Percentiles rank a stretch among this genome's conserved stretches.
These are phyloP conservation scores for Colletotrichum theobromicola DNA, from an alignment of 2,329 filamentous ascomycete species.

Conservation along the genomic window DNA sequence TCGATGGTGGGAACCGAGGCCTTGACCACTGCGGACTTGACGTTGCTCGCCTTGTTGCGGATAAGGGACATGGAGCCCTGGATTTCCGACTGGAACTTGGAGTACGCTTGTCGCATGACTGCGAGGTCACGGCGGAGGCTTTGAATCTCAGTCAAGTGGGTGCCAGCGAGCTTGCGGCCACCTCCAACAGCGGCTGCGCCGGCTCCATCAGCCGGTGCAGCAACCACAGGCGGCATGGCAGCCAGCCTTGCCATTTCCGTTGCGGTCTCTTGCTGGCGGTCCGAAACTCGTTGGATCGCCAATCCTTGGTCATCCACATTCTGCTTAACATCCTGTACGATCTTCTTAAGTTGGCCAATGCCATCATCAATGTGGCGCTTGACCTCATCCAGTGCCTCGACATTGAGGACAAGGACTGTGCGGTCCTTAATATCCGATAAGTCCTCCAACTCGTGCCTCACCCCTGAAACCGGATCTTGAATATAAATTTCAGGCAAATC, in stretches of 20 bases:
- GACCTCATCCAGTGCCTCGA: constrained; percentile 93
- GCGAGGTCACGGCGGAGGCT: constrained; percentile 86
- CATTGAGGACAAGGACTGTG: constrained; percentile 91
- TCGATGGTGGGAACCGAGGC: constrained; percentile 74
- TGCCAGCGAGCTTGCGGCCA: constrained; percentile 54
- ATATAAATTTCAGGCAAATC: constrained; percentile 98
- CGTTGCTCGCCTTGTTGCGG: constrained; percentile 78
- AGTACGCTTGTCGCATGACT: constrained; percentile 90
- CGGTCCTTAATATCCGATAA: constrained; percentile 92
- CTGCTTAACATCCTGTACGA: constrained; percentile 87
- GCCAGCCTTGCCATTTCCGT: constrained; percentile 78
- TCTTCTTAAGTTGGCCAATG: constrained; percentile 76
- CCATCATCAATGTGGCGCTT: constrained; percentile 96
- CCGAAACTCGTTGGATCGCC: constrained; percentile 84
- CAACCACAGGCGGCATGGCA: constrained; percentile 47
- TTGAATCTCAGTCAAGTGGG: constrained; percentile 79
- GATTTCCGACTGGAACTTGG: constrained; percentile 87
- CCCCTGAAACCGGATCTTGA: constrained; percentile 91
- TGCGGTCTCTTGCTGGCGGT: constrained; percentile 86
- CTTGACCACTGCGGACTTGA: constrained; percentile 78
- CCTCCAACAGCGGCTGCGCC: constrained; percentile 33
- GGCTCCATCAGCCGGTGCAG: constrained; percentile 46
- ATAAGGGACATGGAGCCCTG: constrained; percentile 86
- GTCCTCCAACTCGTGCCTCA: constrained; percentile 97
- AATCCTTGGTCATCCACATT: constrained; percentile 83